Evolutionary conservation across 768 basidiomycete genomes (phyloP).

Genomic region (Termitomyces eurrhizus): DNA sequence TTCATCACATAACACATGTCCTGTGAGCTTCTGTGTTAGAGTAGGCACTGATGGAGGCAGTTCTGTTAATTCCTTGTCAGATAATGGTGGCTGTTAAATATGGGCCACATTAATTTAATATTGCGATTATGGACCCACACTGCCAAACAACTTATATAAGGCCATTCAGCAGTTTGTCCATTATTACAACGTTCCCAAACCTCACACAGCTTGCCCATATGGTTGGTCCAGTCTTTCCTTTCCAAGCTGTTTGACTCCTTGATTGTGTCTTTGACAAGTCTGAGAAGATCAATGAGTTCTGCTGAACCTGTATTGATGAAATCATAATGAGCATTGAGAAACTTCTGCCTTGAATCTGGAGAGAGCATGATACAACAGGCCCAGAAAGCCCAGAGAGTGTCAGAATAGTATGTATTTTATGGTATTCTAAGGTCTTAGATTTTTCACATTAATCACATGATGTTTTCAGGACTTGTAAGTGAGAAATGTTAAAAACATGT

Average conservation of each 20-base stretch:
- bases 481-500: neutral
- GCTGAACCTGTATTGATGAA: neutral
- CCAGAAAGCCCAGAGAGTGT: neutral
- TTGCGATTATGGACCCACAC: neutral
- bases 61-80: neutral
- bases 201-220: neutral
- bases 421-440: neutral
- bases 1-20: neutral
- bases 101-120: neutral
- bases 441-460: constrained; percentile 5
- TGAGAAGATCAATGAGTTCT: neutral
- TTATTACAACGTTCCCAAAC: neutral
- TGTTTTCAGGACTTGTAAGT: neutral
- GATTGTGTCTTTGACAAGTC: neutral
- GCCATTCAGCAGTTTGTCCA: neutral
- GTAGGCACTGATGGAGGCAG: neutral
- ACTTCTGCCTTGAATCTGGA: neutral
- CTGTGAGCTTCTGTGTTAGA: neutral
- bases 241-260: neutral
- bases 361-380: neutral
- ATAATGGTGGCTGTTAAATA: neutral
- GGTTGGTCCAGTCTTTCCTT: neutral
- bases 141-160: neutral
- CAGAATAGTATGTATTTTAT: too few species aligned
- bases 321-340: neutral